phyloP scores from a whole-genome alignment of 176 grass and related monocot species.

The Saccharum officinarum region DNA sequence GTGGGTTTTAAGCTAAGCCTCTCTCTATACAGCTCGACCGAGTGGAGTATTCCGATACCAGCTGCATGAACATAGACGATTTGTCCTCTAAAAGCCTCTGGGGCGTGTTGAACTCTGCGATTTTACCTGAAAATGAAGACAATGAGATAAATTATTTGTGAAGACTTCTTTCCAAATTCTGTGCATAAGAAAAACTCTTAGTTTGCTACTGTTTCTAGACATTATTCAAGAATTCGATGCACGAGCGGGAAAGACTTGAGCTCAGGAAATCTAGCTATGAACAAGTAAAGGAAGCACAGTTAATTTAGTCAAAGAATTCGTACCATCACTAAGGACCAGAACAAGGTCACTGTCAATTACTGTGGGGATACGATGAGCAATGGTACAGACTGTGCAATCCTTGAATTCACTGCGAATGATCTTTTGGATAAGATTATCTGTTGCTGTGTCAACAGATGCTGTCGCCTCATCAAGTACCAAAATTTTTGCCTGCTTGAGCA shows the following conservation, averaged over 20 bases:
- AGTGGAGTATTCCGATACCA: conserved; percentile 88
- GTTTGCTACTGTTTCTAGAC: not conserved
- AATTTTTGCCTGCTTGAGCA: conserved; percentile 90
- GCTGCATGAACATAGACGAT: conserved; percentile 85
- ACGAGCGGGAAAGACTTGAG: not conserved
- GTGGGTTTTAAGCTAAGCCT: conserved; percentile 52
- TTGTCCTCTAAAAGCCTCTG: conserved; percentile 77
- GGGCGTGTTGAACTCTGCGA: conserved; percentile 83
- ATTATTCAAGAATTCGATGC: not conserved
- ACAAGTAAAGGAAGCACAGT: not conserved
- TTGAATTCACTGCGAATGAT: conserved; percentile 96
- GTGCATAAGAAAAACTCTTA: not conserved
- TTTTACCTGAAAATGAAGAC: conserved; percentile 71
- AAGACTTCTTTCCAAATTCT: not conserved
- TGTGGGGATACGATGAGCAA: conserved; percentile 94
- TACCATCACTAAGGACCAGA: conserved; percentile 89
- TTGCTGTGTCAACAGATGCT: conserved; percentile 94
- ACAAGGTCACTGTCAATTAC: conserved; percentile 98
- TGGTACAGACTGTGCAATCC: conserved; percentile 94
- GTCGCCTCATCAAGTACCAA: conserved; percentile 98
- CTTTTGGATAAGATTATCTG: conserved; percentile 97
- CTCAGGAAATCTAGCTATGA: not conserved
- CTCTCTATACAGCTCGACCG: conserved; percentile 78
- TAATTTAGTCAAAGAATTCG: conserved; percentile 7
- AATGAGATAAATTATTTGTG: not conserved